These are phyloP conservation scores for Hypericum androsaemum DNA, from an alignment of 345 rosid species.

Conservation along the genomic window DNA sequence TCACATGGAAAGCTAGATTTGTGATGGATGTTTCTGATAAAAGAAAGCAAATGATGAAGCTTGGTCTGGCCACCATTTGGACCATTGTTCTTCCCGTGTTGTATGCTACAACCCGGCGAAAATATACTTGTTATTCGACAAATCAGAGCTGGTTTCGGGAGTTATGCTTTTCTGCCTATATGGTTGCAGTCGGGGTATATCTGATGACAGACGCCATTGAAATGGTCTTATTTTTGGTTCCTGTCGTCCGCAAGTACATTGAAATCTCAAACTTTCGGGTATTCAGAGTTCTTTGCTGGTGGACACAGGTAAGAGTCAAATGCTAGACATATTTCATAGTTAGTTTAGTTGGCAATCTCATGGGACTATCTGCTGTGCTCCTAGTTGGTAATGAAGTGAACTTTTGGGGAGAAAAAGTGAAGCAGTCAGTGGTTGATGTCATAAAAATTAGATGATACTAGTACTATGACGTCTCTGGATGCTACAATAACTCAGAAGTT, in stretches of 20 bases:
- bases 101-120: slow-evolving; percentile 64
- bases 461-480: too few species aligned
- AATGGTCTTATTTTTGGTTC: slow-evolving; percentile 78
- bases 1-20: slow-evolving; percentile 73
- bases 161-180: slow-evolving; percentile 72
- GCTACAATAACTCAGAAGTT: too few species aligned
- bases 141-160: slow-evolving; percentile 67
- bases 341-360: neutral
- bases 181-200: slow-evolving; percentile 75
- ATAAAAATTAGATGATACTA: too few species aligned
- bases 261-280: slow-evolving; percentile 63
- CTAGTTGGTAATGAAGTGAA: too few species aligned
- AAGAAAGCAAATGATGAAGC: slow-evolving; percentile 55
- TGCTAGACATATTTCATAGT: neutral
- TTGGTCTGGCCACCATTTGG: slow-evolving; percentile 68
- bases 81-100: slow-evolving; percentile 65
- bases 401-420: too few species aligned
- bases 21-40: slow-evolving; percentile 53
- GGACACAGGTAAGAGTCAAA: slow-evolving; percentile 58
- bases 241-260: slow-evolving; percentile 65
- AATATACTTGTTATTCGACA: slow-evolving; percentile 68
- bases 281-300: slow-evolving; percentile 54
- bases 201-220: slow-evolving; percentile 56
- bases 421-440: too few species aligned
- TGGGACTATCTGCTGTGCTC: neutral